These are phyloP conservation scores for Lactuca saligna DNA, from an alignment of 129 eudicot genomes.

Conservation along the genomic window DNA sequence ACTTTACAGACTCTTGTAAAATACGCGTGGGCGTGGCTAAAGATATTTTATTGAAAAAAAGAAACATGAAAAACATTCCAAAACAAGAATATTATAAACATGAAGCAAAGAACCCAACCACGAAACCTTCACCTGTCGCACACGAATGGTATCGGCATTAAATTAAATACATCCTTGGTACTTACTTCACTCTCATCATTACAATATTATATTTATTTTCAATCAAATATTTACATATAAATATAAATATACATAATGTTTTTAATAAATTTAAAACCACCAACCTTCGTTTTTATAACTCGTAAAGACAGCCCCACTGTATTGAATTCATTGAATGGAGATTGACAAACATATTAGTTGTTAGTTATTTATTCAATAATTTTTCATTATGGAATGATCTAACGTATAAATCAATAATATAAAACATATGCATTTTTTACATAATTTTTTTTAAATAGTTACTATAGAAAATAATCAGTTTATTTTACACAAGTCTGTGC, in stretches of 20 bases:
- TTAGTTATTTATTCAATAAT: no score
- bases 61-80: neutral
- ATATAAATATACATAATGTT: no score
- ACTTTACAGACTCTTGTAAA: neutral
- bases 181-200: slow-evolving; percentile 2
- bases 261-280: no score
- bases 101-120: slow-evolving; percentile 32
- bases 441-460: no score
- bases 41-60: neutral
- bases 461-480: no score
- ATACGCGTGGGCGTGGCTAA: neutral
- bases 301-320: no score
- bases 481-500: no score
- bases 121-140: slow-evolving; percentile 29
- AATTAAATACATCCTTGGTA: neutral
- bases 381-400: no score
- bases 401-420: no score
- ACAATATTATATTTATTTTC: neutral
- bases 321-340: no score
- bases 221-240: neutral
- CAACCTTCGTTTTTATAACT: neutral
- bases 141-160: slow-evolving; percentile 29
- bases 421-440: no score
- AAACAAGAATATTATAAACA: slow-evolving; percentile 6
- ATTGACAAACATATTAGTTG: no score